phyloP scores from a whole-genome alignment of 805 yeast genomes.

The Ogataea trehaloabstinens region DNA sequence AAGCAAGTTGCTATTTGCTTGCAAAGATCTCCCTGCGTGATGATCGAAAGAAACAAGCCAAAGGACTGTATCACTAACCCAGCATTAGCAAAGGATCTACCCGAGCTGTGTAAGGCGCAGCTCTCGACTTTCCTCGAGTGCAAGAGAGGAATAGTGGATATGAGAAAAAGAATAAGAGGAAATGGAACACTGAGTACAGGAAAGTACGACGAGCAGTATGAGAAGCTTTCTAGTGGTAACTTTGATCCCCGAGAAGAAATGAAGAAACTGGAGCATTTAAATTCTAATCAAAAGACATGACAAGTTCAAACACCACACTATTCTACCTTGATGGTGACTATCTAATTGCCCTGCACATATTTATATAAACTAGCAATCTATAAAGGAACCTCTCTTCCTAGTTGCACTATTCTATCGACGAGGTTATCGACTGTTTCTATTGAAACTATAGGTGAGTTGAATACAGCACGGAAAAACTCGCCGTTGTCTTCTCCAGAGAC shows the following conservation, averaged over 20 bases:
- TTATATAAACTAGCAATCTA: conserved; percentile 1
- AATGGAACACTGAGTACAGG: conserved; percentile 94
- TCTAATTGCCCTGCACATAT: background rate
- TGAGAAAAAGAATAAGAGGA: conserved; percentile 88
- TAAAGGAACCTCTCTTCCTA: conserved; percentile 28
- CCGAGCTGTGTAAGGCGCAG: conserved; percentile 84
- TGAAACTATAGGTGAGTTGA: conserved; percentile 65
- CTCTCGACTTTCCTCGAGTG: conserved; percentile 87
- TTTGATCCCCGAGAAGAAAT: conserved; percentile 82
- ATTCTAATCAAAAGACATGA: conserved; percentile 42
- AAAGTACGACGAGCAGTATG: conserved; percentile 83
- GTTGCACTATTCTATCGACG: conserved; percentile 35
- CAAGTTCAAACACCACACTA: background rate
- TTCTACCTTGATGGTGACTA: background rate
- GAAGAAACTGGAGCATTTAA: conserved; percentile 61
- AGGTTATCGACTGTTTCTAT: conserved; percentile 44
- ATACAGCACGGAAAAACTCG: conserved; percentile 82
- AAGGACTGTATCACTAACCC: conserved; percentile 84
- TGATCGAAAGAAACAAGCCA: conserved; percentile 86
- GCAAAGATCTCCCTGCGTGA: conserved; percentile 94
- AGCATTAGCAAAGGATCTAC: conserved; percentile 69
- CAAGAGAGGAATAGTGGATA: conserved; percentile 85
- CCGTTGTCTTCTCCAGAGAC: conserved; percentile 48
- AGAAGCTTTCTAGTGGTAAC: conserved; percentile 73
- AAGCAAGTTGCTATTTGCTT: conserved; percentile 94